phyloP scores from a whole-genome alignment of 1,284 basidiomycete genomes.

The Kalmanozyma brasiliensis region DNA sequence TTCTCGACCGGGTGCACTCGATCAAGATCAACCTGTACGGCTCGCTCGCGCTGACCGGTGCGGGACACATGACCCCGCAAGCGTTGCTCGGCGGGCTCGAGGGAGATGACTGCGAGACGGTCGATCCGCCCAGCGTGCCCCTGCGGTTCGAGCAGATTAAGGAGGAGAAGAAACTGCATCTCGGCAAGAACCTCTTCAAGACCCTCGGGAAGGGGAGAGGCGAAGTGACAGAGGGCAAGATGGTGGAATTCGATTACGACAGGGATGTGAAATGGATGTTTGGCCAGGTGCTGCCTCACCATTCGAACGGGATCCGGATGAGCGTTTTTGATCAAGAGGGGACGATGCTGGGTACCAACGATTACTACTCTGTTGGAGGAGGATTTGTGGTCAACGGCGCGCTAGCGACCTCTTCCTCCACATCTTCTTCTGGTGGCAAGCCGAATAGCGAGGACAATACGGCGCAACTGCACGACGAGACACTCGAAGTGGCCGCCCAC shows the following conservation, averaged over 20 bases:
- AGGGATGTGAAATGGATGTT: constrained; percentile 91
- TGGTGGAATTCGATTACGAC: constrained; percentile 84
- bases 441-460: not conserved
- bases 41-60: constrained; percentile 74
- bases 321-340: constrained; percentile 84
- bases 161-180: constrained; percentile 75
- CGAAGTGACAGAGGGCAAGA: constrained; percentile 19
- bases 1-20: constrained; percentile 79
- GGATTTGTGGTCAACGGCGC: constrained; percentile 65
- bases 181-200: constrained; percentile 71
- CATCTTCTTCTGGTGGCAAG: not conserved
- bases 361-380: constrained; percentile 77
- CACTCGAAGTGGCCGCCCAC: constrained; percentile 26
- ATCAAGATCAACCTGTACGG: constrained; percentile 86
- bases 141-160: constrained; percentile 79
- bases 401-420: constrained; percentile 46
- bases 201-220: constrained; percentile 17
- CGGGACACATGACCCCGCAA: constrained; percentile 94
- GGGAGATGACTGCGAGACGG: constrained; percentile 76
- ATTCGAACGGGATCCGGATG: constrained; percentile 82
- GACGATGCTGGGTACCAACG: constrained; percentile 89
- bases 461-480: constrained; percentile 10
- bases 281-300: constrained; percentile 72
- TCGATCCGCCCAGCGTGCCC: constrained; percentile 79
- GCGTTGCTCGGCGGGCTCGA: constrained; percentile 90